Base-by-base conservation (phyloP, 2,329 filamentous ascomycete species). In the Colletotrichum eremochloae region DNA sequence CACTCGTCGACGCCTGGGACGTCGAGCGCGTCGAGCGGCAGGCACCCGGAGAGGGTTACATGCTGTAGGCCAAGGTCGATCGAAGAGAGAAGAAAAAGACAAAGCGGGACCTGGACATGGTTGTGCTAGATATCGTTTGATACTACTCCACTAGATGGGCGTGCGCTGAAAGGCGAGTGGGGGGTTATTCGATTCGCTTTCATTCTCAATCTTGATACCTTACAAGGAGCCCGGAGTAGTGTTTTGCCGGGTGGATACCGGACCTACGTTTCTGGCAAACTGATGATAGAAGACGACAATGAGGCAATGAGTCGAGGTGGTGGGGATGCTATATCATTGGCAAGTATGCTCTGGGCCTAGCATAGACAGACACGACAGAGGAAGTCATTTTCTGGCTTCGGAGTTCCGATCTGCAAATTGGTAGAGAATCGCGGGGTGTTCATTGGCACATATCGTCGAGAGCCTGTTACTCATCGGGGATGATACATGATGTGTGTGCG, bases 1-100 rank as follows among this genome's bases (percentile, higher is more conserved):
- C 24, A 24, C 24, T 24, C 24, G 24, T 24, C 24, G 24, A 24
- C 24, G 24, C 24, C 24, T 24, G 24, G 24, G 24, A 24, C 24
- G 24, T 24, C 24, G 24, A 24, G 24, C 24, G 24, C 24, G 24
- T 24, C 24, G 24, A 24, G 24, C 24, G 24, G 0, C 61, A 80
- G 0, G 76, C 73, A 2, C 65, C 76, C 7, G 76, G 76, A 1
- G 76, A 73, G 12, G 81, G 83, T 66, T 82, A 80, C 0, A 79
- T 84, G 15, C 71, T 84, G 20, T 81, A 79, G 44, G 80, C 81
- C 0, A 80, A 84, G 68, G 76, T 84, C n/a, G 77, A 84, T 56
- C 75, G 83, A 3, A 57, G 65, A 6, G 69, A 76, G 55, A 68
- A 74, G 24, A 64, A 38, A 40, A 67, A 64, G 63, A 67, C 67